phyloP scores from a whole-genome alignment of 2,329 filamentous ascomycete genomes.

The Xylaria sp. region DNA sequence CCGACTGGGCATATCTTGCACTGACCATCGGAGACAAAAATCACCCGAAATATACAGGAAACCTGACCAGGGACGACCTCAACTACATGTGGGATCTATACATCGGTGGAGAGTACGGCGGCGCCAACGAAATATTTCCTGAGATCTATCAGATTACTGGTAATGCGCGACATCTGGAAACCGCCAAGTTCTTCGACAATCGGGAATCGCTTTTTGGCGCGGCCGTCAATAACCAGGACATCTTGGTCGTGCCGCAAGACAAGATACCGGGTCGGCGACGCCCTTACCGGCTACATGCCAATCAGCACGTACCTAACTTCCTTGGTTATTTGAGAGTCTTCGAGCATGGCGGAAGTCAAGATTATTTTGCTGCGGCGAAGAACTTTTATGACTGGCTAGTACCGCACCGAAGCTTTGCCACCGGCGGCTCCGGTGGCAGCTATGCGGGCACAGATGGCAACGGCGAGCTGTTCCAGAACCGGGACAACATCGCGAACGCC shows the following conservation, averaged over 20 bases:
- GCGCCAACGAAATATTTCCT: constrained; percentile 42
- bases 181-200: constrained; percentile 42
- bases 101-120: constrained; percentile 42
- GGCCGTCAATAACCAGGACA: constrained; percentile 39
- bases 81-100: constrained; percentile 46
- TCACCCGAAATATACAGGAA: constrained; percentile 40
- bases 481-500: constrained; percentile 43
- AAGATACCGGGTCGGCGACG: constrained; percentile 41
- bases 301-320: constrained; percentile 43
- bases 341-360: constrained; percentile 39
- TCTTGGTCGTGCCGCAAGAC: constrained; percentile 37
- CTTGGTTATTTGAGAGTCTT: constrained; percentile 41
- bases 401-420: constrained; percentile 41
- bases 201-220: constrained; percentile 41
- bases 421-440: constrained; percentile 40
- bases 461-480: constrained; percentile 43
- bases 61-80: constrained; percentile 41
- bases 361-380: constrained; percentile 40
- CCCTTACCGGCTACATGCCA: constrained; percentile 40
- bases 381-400: constrained; percentile 45
- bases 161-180: constrained; percentile 37
- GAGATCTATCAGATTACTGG: constrained; percentile 43
- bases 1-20: constrained; percentile 43
- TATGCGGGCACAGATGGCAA: constrained; percentile 42
- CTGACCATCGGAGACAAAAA: constrained; percentile 43